Conservation (phyloP, 2,329 filamentous ascomycete species). For the Exophiala sp. region DNA sequence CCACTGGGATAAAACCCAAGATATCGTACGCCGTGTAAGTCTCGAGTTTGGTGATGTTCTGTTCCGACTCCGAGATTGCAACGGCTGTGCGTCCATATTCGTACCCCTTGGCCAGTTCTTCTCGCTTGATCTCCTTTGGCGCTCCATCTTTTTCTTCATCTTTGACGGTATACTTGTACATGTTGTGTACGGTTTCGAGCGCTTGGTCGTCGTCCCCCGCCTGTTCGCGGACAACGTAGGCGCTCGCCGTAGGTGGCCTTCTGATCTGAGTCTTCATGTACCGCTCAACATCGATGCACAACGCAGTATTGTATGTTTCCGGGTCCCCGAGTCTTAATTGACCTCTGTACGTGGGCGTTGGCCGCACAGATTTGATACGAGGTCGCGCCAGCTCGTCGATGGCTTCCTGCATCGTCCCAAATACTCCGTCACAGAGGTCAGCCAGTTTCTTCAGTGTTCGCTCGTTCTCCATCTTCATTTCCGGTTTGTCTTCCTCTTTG, state of each 20-base stretch:
- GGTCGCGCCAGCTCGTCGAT: slow-evolving; percentile 76
- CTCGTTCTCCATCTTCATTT: slow-evolving; percentile 73
- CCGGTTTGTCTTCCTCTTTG: slow-evolving; percentile 83
- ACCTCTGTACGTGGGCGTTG: slow-evolving; percentile 76
- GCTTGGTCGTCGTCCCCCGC: slow-evolving; percentile 11
- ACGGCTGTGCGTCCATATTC: slow-evolving; percentile 91
- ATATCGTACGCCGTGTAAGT: slow-evolving; percentile 73
- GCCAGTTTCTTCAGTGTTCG: slow-evolving; percentile 60
- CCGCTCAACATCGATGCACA: slow-evolving; percentile 82
- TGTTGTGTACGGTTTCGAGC: slow-evolving; percentile 59
- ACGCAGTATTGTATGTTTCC: slow-evolving; percentile 66
- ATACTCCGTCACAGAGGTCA: slow-evolving; percentile 64
- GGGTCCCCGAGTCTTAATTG: slow-evolving; percentile 75
- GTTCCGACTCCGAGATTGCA: slow-evolving; percentile 79
- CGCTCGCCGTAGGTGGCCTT: slow-evolving; percentile 69
- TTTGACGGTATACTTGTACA: slow-evolving; percentile 76
- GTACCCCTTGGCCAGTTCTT: slow-evolving; percentile 87
- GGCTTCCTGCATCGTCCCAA: slow-evolving; percentile 83
- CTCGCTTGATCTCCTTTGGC: slow-evolving; percentile 75
- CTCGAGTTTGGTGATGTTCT: slow-evolving; percentile 83
- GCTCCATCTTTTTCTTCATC: slow-evolving; percentile 72
- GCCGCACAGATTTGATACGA: slow-evolving; percentile 69
- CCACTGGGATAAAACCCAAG: slow-evolving; percentile 75
- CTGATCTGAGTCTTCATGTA: slow-evolving; percentile 84
- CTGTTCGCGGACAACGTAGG: slow-evolving; percentile 59